phyloP scores from a whole-genome alignment of 2,329 filamentous ascomycete species.

The Fusarium buharicum region DNA sequence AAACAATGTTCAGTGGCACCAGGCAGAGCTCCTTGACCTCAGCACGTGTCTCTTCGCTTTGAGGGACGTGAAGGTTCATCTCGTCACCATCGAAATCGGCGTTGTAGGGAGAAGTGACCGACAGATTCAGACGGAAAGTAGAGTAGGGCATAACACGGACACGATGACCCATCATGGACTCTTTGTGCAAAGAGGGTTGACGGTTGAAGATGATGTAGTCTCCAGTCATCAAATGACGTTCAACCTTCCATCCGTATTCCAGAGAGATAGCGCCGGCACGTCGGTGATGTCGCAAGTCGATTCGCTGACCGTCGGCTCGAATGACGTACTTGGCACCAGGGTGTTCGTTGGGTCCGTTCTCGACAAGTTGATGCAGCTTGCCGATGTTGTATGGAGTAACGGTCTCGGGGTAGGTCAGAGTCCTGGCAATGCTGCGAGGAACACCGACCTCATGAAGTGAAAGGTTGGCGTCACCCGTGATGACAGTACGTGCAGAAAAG shows the following conservation, averaged over 20 bases:
- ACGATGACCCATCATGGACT: slow-evolving; percentile 99
- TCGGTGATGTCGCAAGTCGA: slow-evolving; percentile 94
- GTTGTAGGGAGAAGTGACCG: slow-evolving; percentile 98
- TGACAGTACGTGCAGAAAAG: slow-evolving; percentile 99
- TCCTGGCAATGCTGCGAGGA: slow-evolving; percentile 90
- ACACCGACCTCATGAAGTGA: slow-evolving; percentile 98
- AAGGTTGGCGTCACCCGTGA: slow-evolving; percentile 97
- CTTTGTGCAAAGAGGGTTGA: slow-evolving; percentile 98
- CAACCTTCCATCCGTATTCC: slow-evolving; percentile 98
- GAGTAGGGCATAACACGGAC: slow-evolving; percentile 99
- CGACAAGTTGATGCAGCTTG: slow-evolving; percentile 87
- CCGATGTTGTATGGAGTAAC: slow-evolving; percentile 98
- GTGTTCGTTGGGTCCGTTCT: slow-evolving; percentile 93
- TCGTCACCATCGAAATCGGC: slow-evolving; percentile 99
- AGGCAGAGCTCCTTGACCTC: slow-evolving; percentile 95
- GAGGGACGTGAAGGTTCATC: slow-evolving; percentile 99
- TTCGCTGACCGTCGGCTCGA: slow-evolving; percentile 89
- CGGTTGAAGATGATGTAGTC: slow-evolving; percentile 99
- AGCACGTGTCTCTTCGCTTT: slow-evolving; percentile 95
- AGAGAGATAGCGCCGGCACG: slow-evolving; percentile 85
- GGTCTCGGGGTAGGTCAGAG: slow-evolving; percentile 94
- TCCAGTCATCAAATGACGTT: slow-evolving; percentile 93
- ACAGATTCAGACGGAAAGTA: slow-evolving; percentile 96
- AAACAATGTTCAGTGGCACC: slow-evolving; percentile 98
- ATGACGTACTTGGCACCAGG: slow-evolving; percentile 98